A percentile compares a stretch with the other conserved stretches of the same genome.
phyloP scores from a whole-genome alignment of 2,329 filamentous ascomycete species.

The Cryphonectria carpinicola region DNA sequence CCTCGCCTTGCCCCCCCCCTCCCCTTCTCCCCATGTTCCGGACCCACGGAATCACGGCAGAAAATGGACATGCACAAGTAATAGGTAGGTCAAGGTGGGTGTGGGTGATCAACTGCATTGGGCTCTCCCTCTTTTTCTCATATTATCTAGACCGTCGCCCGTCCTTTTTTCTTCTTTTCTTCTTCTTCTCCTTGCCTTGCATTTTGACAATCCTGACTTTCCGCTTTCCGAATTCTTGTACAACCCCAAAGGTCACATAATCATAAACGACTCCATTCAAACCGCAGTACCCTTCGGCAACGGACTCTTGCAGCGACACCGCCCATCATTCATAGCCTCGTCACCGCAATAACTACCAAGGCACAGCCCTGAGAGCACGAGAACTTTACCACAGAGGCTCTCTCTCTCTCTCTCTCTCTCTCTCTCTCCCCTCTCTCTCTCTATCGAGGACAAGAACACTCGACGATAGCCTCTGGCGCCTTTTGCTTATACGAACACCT shows the following conservation, averaged over 20 bases:
- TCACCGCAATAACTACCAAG: neutral
- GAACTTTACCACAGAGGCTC: neutral
- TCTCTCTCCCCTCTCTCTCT: no score
- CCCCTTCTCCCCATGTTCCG: neutral
- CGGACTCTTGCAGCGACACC: neutral
- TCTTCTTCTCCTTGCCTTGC: neutral
- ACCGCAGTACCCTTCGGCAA: neutral
- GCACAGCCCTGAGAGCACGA: neutral
- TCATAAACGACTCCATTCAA: neutral
- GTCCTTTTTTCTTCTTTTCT: conserved; percentile 4
- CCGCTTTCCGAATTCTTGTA: neutral
- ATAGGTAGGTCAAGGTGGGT: conserved; percentile 14
- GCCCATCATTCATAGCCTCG: neutral
- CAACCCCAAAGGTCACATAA: neutral
- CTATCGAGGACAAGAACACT: neutral
- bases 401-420: neutral
- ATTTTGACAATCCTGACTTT: neutral
- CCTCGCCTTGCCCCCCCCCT: neutral
- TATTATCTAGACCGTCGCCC: conserved; percentile 28
- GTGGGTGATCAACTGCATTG: conserved; percentile 6
- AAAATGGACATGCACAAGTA: neutral
- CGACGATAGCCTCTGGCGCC: neutral
- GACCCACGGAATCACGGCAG: conserved; percentile 8
- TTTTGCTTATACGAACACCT: neutral
- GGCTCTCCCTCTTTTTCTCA: neutral